Conservation (phyloP, 176 grass and related monocot genomes). For the Zizania latifolia region DNA sequence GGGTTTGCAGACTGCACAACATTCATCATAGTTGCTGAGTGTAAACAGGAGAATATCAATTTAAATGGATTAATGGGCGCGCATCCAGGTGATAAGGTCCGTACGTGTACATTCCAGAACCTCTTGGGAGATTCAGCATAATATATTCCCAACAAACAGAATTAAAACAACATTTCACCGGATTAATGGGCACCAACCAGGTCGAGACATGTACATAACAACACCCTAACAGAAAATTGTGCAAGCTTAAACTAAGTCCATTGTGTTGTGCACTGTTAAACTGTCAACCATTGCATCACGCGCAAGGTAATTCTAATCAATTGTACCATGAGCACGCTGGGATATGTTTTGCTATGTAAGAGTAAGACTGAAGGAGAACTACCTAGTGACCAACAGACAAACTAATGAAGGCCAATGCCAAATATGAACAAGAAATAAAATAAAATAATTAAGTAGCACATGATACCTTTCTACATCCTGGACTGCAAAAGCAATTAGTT, state of each 20-base stretch:
- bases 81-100: not conserved
- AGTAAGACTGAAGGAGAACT: not conserved
- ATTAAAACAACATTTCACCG: not conserved
- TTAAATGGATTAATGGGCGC: not conserved
- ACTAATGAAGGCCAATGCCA: slow-evolving; percentile 9
- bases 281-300: not conserved
- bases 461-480: slow-evolving; percentile 76
- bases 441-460: not conserved
- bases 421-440: not conserved
- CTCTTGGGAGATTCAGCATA: not conserved
- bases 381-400: slow-evolving; percentile 16
- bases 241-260: not conserved
- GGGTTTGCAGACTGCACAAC: not conserved
- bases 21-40: not conserved
- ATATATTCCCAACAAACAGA: not conserved
- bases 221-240: not conserved
- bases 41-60: not conserved
- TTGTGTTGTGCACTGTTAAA: not conserved
- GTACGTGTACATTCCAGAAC: not conserved
- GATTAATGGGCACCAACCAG: not conserved
- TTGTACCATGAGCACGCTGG: not conserved
- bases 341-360: not conserved
- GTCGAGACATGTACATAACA: not conserved
- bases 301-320: not conserved
- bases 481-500: slow-evolving; percentile 56